Base-by-base conservation (phyloP, 2,329 filamentous ascomycete species). In the Diaporthe destruens region DNA sequence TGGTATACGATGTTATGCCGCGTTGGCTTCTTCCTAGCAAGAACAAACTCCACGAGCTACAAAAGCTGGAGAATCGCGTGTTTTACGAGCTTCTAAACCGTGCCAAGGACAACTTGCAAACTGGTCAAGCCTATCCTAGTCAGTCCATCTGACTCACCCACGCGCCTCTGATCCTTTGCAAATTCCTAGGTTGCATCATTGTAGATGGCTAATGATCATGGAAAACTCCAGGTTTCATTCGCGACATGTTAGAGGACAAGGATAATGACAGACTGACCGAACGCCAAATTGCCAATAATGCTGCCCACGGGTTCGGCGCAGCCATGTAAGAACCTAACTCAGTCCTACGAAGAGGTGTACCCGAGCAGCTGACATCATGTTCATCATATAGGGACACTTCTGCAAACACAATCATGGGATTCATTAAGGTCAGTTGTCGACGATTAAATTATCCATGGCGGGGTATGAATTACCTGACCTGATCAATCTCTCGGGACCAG, bases 71-170 rank as follows among this genome's bases (percentile, higher is more conserved):
- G 12, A n/a, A 66, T 18, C 61, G 61, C 3, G 61, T 66, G 44
- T 66, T 66, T 34, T 66, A 36, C 20, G 61, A 51, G 11, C 61
- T 66, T n/a, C 61, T 66, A 18, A 12, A 66, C 34, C 61, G 61
- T 8, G 61, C 61, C 32, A 66, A 66, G 14, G 25, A 8, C 25
- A 66, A 53, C 12, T 23, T 66, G 61, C 29, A 14, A 53, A 53
- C 6, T 25, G 39, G 16, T 32, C 18, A 49, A 42, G 39, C 39
- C 39, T 42, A 42, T 42, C 59, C 59, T 5, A 65, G 59, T 65
- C 23, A 49, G 59, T 49, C 44, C 23, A 32, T 20, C 5, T 18
- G 4, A 9, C 12, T 63, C 39, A 42, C 3, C 16, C 39, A 3
- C 39, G 5, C 14, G 39, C 18, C 6, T 39, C 6, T 63, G 16